Conservation (phyloP, 441 rosid species). For the Corymbia citriodora region DNA sequence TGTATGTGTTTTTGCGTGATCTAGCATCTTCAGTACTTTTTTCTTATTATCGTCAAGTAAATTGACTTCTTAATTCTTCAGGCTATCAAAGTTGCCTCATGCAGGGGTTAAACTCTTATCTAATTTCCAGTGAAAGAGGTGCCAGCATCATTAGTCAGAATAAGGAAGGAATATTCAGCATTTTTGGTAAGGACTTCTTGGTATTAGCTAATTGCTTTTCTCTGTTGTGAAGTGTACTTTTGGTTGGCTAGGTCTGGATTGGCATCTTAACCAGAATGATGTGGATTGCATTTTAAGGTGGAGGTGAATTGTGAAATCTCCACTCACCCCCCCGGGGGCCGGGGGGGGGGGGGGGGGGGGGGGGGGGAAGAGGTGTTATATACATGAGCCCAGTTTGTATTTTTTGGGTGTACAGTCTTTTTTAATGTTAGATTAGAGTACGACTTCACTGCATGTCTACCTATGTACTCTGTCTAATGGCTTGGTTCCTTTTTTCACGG, state of each 20-base stretch:
- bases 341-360: no score
- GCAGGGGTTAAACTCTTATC: conserved; percentile 59
- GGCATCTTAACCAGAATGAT: not conserved
- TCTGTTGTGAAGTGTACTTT: not conserved
- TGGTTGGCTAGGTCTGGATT: not conserved
- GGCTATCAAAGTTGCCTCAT: conserved; percentile 70
- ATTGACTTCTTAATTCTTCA: conserved; percentile 25
- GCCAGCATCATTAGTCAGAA: conserved; percentile 66
- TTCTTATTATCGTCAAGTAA: conserved; percentile 1
- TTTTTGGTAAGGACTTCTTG: conserved; percentile 47
- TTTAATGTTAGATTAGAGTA: not conserved
- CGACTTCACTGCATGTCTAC: not conserved
- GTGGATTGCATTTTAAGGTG: not conserved
- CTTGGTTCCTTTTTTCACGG: not conserved
- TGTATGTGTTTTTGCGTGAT: not conserved
- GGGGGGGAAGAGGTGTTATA: not conserved
- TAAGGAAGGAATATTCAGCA: conserved; percentile 85
- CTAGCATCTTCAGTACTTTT: not conserved
- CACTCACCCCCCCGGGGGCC: no score
- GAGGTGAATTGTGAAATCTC: not conserved
- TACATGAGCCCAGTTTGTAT: not conserved
- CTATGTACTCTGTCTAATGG: not conserved
- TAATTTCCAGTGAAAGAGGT: conserved; percentile 75
- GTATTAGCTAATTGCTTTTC: not conserved
- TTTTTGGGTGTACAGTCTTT: not conserved